phyloP scores from a whole-genome alignment of 2,329 filamentous ascomycete species.

The Pseudocercospora fuligena region DNA sequence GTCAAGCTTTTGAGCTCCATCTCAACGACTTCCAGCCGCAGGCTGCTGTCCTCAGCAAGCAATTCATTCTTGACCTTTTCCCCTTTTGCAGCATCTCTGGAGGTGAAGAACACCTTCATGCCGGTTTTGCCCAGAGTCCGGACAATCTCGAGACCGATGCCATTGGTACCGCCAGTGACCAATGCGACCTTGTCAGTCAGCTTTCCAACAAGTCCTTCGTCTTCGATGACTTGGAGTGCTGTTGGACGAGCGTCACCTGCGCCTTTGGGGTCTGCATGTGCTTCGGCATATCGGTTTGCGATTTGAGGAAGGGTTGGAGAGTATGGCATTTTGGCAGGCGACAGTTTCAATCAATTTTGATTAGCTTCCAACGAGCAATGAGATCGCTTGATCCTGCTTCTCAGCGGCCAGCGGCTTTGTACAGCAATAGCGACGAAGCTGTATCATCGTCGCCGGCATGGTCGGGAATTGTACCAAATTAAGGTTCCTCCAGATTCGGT shows the following conservation, averaged over 20 bases:
- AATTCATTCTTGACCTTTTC: slow-evolving; percentile 36
- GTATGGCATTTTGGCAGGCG: not conserved
- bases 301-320: slow-evolving; percentile 2
- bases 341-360: not conserved
- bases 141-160: slow-evolving; percentile 50
- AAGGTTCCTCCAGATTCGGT: not conserved
- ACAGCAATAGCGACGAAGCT: not conserved
- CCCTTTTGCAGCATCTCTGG: slow-evolving; percentile 41
- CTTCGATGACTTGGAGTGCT: slow-evolving; percentile 28
- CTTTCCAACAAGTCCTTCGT: slow-evolving; percentile 28
- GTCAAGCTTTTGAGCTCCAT: slow-evolving; percentile 38
- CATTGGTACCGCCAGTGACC: slow-evolving; percentile 49
- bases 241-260: slow-evolving; percentile 26
- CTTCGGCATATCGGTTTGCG: slow-evolving; percentile 10
- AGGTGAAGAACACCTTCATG: slow-evolving; percentile 49
- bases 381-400: not conserved
- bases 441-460: not conserved
- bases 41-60: slow-evolving; percentile 34
- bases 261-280: not conserved
- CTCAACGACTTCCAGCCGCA: slow-evolving; percentile 38
- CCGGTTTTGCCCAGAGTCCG: slow-evolving; percentile 50
- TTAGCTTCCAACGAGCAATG: not conserved
- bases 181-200: slow-evolving; percentile 45
- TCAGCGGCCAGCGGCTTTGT: not conserved
- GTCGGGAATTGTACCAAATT: not conserved